Base-by-base conservation (phyloP, 2,329 filamentous ascomycete genomes). In the Blastomyces parvus region DNA sequence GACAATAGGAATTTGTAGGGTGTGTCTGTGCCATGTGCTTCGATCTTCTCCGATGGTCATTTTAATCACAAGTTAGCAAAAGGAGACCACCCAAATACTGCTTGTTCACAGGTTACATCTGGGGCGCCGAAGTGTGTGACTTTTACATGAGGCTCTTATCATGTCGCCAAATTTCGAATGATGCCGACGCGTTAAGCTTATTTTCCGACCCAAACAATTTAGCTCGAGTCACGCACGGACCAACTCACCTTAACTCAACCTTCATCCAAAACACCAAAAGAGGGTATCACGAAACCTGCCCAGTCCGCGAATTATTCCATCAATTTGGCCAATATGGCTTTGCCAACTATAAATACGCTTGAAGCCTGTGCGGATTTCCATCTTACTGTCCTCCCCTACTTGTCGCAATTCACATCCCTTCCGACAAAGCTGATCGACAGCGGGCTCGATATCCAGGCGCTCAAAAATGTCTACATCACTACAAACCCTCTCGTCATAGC, bases 401-500 rank as follows among this genome's bases (percentile, higher is more conserved):
- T 91, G 56, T 80, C 84, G 11, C 87, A 91, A 74, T 80, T 92
- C 63, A 83, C 84, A 72, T 80, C 85, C 70, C 82, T 96, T 40
- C 90, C 91, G 13, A 79, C 83, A 63, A 84, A 85, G 68, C 73
- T 89, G 61, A 73, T 85, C 65, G 82, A 84, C 60, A 84, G 83
- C 68, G 79, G 85, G 66, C 81, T 81, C 67, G 85, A 84, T 72
- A 76, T 83, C 42, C 81, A 85, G 61, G 84, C 80, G 61, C 78
- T 97, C 62, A 81, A 85, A 69, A 79, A 86, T 57, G 78, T 96
- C 63, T 99, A 97, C 71, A 74, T 88, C 62, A 81, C 86, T 58
- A 97, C 93, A 22, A 97, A 99, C 73, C 94, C 94, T 0, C 79
- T 96, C 52, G 82, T 96, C 36, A 86, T 85, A 0, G 89, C 85